Evolutionary conservation across 106 monocot genomes (phyloP), one percentile per base, ranked within the genome.

Genomic region (Allium cepa): DNA sequence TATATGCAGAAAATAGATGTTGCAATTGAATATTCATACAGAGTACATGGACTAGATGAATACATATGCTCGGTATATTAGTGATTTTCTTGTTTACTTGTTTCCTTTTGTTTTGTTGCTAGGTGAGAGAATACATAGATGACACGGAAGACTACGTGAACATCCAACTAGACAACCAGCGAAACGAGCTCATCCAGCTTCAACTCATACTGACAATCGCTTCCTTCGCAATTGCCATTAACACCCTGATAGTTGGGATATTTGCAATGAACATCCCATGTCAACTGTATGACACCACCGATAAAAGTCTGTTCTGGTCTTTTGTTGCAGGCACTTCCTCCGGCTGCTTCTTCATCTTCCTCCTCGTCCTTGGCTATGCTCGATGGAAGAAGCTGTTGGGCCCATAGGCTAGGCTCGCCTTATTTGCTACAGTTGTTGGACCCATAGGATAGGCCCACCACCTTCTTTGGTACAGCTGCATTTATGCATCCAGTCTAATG

Each of bases 121-220:
- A 94, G 94, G 90, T 94, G 50, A 49, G 90, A 10, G 94, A 94
- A 79, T 94, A 90, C 63, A 90, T 94, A 56, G 94, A 90, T 73
- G 85, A 94, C 74, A 94, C 90, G 46, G 94, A 94, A 74, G 90
- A 90, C 68, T 94, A 94, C 56, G 94, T 94, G 69, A 94, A 94
- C 72, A 85, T 94, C 67, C 94, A 94, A 68, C 87, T 94, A 12
- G 94, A 91, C 81, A 94, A 91, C 77, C 94, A 94, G 74, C 78
- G 90, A 69, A 94, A 94, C 52, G 90, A 88, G 59, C 83, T 94
- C 13, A 94, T 94, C 73, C 90, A 94, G 57, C 88, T 94, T 59
- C 94, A 94, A 77, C 57, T 94, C 47, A 77, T 71, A 17, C 27
- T 94, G 17, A 81, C 74, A 6, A 94, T 94, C 26, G 84, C 76